phyloP scores from a whole-genome alignment of 345 rosid genomes.

The Corymbia maculata region DNA sequence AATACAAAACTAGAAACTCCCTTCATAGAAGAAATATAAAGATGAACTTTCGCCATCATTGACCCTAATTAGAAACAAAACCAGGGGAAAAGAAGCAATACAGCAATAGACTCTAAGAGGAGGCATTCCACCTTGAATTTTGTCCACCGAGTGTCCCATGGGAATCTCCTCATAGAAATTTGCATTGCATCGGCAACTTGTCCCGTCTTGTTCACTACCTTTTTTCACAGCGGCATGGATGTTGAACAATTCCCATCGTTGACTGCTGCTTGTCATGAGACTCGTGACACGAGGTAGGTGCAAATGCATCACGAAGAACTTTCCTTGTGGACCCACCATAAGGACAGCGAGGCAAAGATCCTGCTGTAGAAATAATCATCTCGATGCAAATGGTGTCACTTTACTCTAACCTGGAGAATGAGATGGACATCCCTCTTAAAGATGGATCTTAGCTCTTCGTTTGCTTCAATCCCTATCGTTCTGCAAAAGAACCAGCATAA shows the following conservation, averaged over 20 bases:
- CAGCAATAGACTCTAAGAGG: not conserved
- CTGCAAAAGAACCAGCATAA: constrained; percentile 17
- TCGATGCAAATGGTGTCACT: constrained; percentile 14
- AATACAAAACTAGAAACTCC: not conserved
- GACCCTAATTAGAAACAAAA: not conserved
- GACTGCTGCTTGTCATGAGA: not conserved
- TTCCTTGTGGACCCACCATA: not conserved
- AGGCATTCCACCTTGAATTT: not conserved
- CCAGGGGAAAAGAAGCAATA: not conserved
- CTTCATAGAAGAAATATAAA: not conserved
- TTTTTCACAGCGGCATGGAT: not conserved
- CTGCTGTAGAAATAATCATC: not conserved
- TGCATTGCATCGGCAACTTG: not conserved
- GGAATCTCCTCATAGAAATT: not conserved
- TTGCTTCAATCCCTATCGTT: constrained; percentile 92
- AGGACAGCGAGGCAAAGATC: not conserved
- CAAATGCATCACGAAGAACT: not conserved
- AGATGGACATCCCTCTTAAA: constrained; percentile 81
- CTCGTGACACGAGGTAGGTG: not conserved
- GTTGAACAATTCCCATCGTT: not conserved
- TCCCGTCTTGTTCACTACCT: not conserved
- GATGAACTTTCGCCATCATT: not conserved
- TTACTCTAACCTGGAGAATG: constrained; percentile 69
- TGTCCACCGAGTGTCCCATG: not conserved
- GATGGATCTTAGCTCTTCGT: constrained; percentile 79